Base-by-base conservation (phyloP, 2,329 filamentous ascomycete genomes). In the Fusarium multiceps region DNA sequence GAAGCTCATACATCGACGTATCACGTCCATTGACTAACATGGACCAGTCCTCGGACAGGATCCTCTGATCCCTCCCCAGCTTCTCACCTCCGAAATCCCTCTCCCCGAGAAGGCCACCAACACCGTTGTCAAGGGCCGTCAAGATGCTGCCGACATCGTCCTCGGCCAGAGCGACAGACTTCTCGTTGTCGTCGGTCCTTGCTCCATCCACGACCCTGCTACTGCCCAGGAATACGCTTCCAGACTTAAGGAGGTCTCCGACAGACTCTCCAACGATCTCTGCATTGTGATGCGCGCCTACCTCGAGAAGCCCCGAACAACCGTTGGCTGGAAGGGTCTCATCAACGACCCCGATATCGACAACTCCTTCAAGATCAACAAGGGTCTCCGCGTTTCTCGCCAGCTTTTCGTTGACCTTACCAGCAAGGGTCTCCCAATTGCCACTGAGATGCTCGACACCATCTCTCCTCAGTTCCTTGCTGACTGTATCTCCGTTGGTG, bases 301-400 rank as follows among this genome's bases (percentile, higher is more conserved):
- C 88, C 91, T 99, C 54, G 96, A 99, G 87, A 99, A 99, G 87
- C 96, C 96, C 43, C 91, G 96, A 66, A 99, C 96, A 51, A 99
- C 96, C 1, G 94, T 99, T 51, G 96, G 96, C 79, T 99, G 96
- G 96, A 99, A 99, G 85, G 96, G 96, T 55, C 87, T 99, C 80
- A 98, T 99, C 87, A 99, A 99, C 83, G 96, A 99, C 81, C 96
- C 96, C 4, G 94, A 98, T 77, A 97, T 99, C 80, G 93, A 99
- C 81, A 91, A 96, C 80, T 96, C 92, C 78, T 99, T 92, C 91
- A 89, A 97, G 84, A 99, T 99, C 86, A 99, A 99, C 89, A 98
- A 98, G 87, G 96, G 96, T 55, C 88, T 99, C 59, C 90, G 93
- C 30, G 90, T 97, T 60, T 95, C 93, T n/a, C 89, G 96, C 75